phyloP scores from a whole-genome alignment of 129 eudicot genomes.

The Helianthus tuberosus region DNA sequence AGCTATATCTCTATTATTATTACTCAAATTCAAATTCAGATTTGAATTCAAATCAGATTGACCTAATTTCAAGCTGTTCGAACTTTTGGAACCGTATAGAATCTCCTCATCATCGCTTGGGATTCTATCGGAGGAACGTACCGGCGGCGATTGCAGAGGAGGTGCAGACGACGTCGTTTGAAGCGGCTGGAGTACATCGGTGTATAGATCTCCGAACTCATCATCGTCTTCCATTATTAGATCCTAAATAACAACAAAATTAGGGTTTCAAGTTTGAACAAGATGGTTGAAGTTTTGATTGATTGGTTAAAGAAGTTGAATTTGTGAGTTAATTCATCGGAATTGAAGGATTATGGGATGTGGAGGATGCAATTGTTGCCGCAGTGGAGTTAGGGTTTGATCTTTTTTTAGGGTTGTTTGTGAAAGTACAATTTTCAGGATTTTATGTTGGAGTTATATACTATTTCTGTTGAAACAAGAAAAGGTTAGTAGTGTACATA shows the following conservation, averaged over 20 bases:
- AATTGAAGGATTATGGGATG: slow-evolving; percentile 9
- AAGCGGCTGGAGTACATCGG: slow-evolving; percentile 77
- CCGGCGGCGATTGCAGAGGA: neutral
- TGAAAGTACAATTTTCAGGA: neutral
- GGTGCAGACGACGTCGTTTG: slow-evolving; percentile 37
- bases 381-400: slow-evolving; percentile 36
- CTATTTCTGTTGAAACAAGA: too few species aligned
- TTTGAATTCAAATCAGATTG: slow-evolving; percentile 17
- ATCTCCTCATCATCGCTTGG: slow-evolving; percentile 63
- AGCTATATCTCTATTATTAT: slow-evolving; percentile 19
- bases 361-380: slow-evolving; percentile 1
- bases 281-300: slow-evolving; percentile 15
- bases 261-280: neutral
- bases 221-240: slow-evolving; percentile 93
- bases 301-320: neutral
- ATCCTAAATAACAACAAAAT: slow-evolving; percentile 11
- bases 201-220: slow-evolving; percentile 99
- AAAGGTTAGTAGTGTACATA: too few species aligned
- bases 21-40: slow-evolving; percentile 20
- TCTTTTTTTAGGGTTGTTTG: slow-evolving; percentile 24
- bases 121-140: slow-evolving; percentile 16
- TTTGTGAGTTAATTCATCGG: neutral
- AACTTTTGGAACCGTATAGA: slow-evolving; percentile 35
- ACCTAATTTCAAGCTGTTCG: slow-evolving; percentile 24
- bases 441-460: neutral